Evolutionary conservation across 192 early-diverging fungal species (phyloP).

Genomic region (Coemansia nantahalensis): DNA sequence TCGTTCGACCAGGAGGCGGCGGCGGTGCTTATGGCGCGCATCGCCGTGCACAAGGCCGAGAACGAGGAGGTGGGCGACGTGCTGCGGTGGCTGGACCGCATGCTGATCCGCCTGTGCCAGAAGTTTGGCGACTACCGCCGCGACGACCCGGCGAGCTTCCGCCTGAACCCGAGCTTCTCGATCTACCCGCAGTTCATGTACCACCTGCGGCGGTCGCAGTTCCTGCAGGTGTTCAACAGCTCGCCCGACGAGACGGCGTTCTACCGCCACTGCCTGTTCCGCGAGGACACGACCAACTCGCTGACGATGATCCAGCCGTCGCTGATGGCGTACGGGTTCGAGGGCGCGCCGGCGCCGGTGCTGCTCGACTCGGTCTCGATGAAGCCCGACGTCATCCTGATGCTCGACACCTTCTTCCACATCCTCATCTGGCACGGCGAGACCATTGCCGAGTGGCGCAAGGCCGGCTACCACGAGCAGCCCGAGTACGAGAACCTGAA

Average conservation of each 20-base stretch:
- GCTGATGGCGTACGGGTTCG: conserved; percentile 88
- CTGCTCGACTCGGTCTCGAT: conserved; percentile 97
- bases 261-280: conserved; percentile 85
- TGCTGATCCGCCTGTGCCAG: conserved; percentile 98
- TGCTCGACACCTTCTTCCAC: conserved; percentile 99
- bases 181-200: conserved; percentile 99
- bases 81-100: conserved; percentile 95
- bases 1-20: conserved; percentile 98
- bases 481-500: conserved; percentile 94
- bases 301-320: conserved; percentile 99
- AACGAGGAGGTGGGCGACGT: conserved; percentile 97
- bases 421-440: conserved; percentile 99
- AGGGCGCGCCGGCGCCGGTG: conserved; percentile 84
- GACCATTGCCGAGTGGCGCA: conserved; percentile 95
- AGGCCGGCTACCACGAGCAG: conserved; percentile 94
- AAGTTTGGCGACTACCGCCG: conserved; percentile 95
- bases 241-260: conserved; percentile 95
- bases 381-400: conserved; percentile 86
- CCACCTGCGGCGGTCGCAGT: conserved; percentile 93
- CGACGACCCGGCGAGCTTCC: conserved; percentile 92
- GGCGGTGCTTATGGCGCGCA: conserved; percentile 95
- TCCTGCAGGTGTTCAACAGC: conserved; percentile 99
- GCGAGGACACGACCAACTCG: conserved; percentile 95
- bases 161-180: conserved; percentile 87
- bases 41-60: conserved; percentile 95